Conservation (phyloP, 768 basidiomycete genomes). For the Lactifluus rugatus region DNA sequence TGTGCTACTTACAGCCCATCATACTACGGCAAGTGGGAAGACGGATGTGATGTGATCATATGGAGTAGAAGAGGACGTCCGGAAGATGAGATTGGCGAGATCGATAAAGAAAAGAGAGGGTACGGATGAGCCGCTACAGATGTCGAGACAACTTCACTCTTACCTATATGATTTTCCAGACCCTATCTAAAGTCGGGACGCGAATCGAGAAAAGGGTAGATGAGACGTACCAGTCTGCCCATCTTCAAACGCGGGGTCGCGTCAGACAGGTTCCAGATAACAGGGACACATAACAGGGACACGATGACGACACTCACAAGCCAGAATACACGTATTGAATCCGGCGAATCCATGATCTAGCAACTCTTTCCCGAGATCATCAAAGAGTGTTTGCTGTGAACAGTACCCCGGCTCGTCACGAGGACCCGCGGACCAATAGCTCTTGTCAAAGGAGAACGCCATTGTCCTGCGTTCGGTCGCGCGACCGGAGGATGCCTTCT, state of each 20-base stretch:
- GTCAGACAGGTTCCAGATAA: background rate
- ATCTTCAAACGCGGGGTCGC: conserved; percentile 28
- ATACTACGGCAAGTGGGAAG: conserved; percentile 42
- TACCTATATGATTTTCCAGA: conserved; percentile 91
- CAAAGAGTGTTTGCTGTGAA: conserved; percentile 88
- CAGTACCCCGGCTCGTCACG: conserved; percentile 87
- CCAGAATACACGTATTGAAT: conserved; percentile 97
- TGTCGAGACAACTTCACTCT: conserved; percentile 21
- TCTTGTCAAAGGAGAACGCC: conserved; percentile 93
- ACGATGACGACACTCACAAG: conserved; percentile 58
- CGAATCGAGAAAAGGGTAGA: background rate
- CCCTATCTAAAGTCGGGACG: conserved; percentile 34
- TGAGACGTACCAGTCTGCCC: conserved; percentile 76
- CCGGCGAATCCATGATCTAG: conserved; percentile 93
- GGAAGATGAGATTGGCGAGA: background rate
- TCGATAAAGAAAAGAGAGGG: background rate
- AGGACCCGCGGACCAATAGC: conserved; percentile 91
- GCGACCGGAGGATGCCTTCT: conserved; percentile 50
- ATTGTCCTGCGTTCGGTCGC: conserved; percentile 86
- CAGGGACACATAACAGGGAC: conserved; percentile 8
- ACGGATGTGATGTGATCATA: background rate
- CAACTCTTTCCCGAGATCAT: conserved; percentile 89
- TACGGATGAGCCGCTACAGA: background rate
- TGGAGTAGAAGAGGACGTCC: background rate
- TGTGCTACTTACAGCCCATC: conserved; percentile 76